Evolutionary conservation across 306 rosid genomes (phyloP), one percentile per base, ranked within the genome.

Genomic region (Prunus mongolica): DNA sequence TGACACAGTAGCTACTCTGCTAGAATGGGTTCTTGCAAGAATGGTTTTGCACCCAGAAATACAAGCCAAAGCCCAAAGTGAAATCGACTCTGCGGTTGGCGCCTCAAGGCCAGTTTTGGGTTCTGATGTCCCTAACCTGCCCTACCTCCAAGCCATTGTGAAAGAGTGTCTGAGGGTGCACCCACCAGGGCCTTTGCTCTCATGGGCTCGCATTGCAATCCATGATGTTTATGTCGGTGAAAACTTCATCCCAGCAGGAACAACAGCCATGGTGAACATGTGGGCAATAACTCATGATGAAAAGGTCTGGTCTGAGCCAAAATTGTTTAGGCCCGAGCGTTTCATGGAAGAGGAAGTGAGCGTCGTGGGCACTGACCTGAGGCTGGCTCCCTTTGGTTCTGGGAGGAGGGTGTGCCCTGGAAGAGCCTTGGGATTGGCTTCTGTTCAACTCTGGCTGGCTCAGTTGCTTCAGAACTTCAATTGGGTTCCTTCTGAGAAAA

Each of bases 181-280:
- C 56, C 89, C 89, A 3, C 89, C 87, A 1, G 89, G 89, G 0
- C 89, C 87, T 3, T 67, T 86, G 6, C 83, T 86, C 44, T 86
- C 89, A 2, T 86, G 89, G 89, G 89, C 89, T 13, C 81, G 89
- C 8, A 69, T 86, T 0, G 75, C 89, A 0, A 69, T 58, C n/a
- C 79, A 64, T 25, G 83, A 86, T 54, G 87, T 83, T 8, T 45
- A 58, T 10, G 58, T 86, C 0, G 81, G 83, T 1, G 49, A 74
- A 0, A 57, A 25, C 54, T 41, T 82, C 65, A 50, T 86, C 2
- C 89, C 89, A 20, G 85, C 87, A 0, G 79, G 85, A 12, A 83
- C 87, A 0, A 83, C 87, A 5, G 85, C 89, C 30, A 83, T 86
- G 85, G 89, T 86, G 22, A 86, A 86, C 79, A 86, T 86, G 87